These are phyloP conservation scores for Colletotrichum sp. DNA, from an alignment of 2,329 filamentous ascomycete species.

Conservation along the genomic window DNA sequence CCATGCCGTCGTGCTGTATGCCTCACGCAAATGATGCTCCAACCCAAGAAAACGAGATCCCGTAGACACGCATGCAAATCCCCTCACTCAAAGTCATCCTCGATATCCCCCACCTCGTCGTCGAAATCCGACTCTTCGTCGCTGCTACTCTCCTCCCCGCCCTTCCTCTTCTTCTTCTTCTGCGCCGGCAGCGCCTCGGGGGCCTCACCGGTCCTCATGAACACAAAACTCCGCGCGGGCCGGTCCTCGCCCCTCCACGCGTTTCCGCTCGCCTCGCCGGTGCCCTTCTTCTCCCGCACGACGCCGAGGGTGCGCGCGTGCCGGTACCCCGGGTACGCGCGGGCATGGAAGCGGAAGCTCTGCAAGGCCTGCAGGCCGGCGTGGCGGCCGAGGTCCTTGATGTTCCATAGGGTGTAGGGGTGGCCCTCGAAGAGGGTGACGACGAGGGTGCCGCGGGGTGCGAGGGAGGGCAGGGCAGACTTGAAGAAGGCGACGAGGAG, in stretches of 20 bases:
- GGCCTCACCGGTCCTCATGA: constrained; percentile 63
- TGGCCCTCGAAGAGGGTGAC: constrained; percentile 92
- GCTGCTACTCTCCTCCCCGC: constrained; percentile 31
- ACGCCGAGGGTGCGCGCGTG: constrained; percentile 78
- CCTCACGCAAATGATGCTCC: neutral
- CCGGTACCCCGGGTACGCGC: constrained; percentile 74
- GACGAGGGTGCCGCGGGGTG: constrained; percentile 67
- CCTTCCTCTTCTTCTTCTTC: constrained; percentile 36
- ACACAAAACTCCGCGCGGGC: constrained; percentile 63
- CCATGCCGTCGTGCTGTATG: neutral
- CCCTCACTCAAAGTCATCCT: neutral
- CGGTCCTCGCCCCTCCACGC: constrained; percentile 48
- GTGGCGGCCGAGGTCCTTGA: constrained; percentile 85
- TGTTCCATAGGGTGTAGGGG: constrained; percentile 96
- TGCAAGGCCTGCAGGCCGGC: constrained; percentile 71
- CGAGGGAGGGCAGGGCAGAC: constrained; percentile 55
- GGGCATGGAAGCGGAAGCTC: constrained; percentile 73
- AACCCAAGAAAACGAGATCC: neutral
- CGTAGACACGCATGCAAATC: neutral
- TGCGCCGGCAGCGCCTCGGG: constrained; percentile 24
- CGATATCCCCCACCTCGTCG: constrained; percentile 27
- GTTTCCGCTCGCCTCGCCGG: constrained; percentile 44
- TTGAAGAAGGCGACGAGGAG: constrained; percentile 74
- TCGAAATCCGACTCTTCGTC: constrained; percentile 24
- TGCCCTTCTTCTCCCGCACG: constrained; percentile 50